Percentiles rank a stretch among this genome's conserved stretches.
Evolutionary conservation across 2,329 filamentous ascomycete genomes (phyloP).

Genomic region (Didymosphaeria variabile): DNA sequence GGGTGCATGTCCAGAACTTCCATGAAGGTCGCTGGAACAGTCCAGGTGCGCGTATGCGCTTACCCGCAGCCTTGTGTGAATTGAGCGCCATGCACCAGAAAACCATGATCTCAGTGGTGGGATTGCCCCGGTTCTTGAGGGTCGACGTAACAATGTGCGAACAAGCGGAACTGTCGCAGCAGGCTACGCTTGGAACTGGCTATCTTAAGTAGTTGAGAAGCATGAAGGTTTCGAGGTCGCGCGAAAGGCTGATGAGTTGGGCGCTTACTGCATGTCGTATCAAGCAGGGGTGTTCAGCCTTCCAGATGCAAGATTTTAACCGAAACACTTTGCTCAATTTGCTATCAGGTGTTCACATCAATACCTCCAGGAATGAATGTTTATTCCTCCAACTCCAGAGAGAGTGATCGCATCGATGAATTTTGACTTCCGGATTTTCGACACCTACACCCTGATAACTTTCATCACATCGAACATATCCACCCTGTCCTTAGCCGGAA

Average conservation of each 20-base stretch:
- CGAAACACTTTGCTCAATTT: neutral
- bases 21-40: neutral
- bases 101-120: neutral
- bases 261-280: neutral
- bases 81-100: neutral
- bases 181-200: neutral
- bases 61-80: neutral
- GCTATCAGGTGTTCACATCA: neutral
- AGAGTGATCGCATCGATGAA: neutral
- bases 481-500: constrained; percentile 37
- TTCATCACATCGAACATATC: constrained; percentile 41
- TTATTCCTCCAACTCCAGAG: neutral
- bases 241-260: neutral
- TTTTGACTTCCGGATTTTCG: neutral
- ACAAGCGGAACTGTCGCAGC: neutral
- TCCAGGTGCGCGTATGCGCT: neutral
- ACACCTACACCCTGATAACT: constrained; percentile 28
- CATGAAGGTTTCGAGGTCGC: neutral
- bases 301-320: neutral
- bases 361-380: neutral
- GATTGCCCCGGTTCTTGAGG: neutral
- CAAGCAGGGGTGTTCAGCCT: neutral
- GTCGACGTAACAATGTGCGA: neutral
- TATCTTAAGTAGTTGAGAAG: neutral
- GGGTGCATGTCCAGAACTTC: neutral